Conservation (phyloP, 2,329 filamentous ascomycete species). For the Zymoseptoria ardabiliae region DNA sequence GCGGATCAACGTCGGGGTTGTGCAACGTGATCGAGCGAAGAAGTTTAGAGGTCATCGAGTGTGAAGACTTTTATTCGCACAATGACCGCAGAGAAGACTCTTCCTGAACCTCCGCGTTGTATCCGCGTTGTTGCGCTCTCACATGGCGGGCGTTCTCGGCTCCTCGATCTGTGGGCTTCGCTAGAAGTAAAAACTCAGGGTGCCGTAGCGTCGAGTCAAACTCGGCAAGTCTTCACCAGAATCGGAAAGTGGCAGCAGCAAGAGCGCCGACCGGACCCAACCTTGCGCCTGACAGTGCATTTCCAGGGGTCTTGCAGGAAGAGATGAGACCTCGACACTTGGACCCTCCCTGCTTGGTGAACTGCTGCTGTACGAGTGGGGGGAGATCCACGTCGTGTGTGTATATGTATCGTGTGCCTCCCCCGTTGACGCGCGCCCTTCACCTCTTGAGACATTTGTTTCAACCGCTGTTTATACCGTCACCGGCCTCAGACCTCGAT, state of each 20-base stretch:
- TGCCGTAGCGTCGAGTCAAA: neutral
- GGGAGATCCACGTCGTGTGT: neutral
- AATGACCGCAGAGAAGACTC: neutral
- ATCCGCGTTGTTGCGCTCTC: too few relatives aligned
- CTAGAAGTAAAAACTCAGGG: neutral
- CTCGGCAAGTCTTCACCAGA: neutral
- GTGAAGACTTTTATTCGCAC: too few relatives aligned
- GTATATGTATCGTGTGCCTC: neutral
- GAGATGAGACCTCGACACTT: neutral
- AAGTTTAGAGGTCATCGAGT: neutral
- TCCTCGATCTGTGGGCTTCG: neutral
- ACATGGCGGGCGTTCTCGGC: neutral
- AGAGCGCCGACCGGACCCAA: neutral
- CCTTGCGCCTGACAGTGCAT: neutral
- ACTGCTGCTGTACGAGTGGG: neutral
- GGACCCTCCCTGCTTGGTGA: neutral
- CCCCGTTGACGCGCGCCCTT: neutral
- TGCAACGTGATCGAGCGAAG: neutral
- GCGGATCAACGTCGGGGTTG: constrained; percentile 1
- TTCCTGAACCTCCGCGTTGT: too few relatives aligned
- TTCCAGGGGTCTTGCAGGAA: neutral
- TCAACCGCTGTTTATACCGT: neutral
- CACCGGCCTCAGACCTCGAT: neutral
- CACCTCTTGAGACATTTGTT: neutral
- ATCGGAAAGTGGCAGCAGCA: neutral